A percentile compares a stretch with the other conserved stretches of the same genome.
These are phyloP conservation scores for Torrubiella hemipterigena DNA, from an alignment of 2,329 filamentous ascomycete species.

Conservation along the genomic window DNA sequence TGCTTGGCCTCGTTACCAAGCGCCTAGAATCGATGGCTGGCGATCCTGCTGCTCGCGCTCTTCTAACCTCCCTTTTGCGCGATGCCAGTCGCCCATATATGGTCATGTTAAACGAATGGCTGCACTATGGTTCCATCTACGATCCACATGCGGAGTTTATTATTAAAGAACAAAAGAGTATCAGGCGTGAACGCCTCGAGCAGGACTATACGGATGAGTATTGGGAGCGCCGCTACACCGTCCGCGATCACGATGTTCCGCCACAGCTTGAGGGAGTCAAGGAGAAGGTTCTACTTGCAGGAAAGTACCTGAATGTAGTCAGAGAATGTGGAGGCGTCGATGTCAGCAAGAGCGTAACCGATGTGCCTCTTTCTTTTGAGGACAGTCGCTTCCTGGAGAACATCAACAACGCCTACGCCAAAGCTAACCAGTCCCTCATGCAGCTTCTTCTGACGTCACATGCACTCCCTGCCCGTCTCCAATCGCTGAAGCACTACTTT, in stretches of 20 bases:
- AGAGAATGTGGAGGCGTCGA: slow-evolving; percentile 94
- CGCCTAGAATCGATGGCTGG: slow-evolving; percentile 83
- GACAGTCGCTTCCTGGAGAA: slow-evolving; percentile 89
- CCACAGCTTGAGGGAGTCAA: slow-evolving; percentile 85
- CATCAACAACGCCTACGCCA: slow-evolving; percentile 86
- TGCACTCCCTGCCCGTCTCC: slow-evolving; percentile 72
- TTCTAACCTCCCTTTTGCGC: slow-evolving; percentile 71
- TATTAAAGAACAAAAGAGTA: slow-evolving; percentile 91
- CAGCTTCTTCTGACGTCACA: slow-evolving; percentile 87
- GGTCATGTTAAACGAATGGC: slow-evolving; percentile 97
- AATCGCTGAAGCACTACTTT: slow-evolving; percentile 96
- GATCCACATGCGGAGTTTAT: slow-evolving; percentile 92
- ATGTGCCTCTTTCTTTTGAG: slow-evolving; percentile 87
- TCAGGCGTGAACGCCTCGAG: slow-evolving; percentile 78
- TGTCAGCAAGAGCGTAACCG: slow-evolving; percentile 74
- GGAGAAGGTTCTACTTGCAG: slow-evolving; percentile 87
- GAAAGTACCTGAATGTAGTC: slow-evolving; percentile 96
- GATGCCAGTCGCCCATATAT: slow-evolving; percentile 93
- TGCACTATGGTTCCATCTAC: slow-evolving; percentile 89
- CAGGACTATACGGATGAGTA: slow-evolving; percentile 98
- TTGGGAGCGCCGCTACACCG: slow-evolving; percentile 95
- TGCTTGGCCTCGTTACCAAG: slow-evolving; percentile 78
- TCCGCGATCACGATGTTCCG: slow-evolving; percentile 81
- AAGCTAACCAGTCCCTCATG: slow-evolving; percentile 89
- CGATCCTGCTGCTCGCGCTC: slow-evolving; percentile 72